phyloP scores from a whole-genome alignment of 2,329 filamentous ascomycete species.

The Cryphonectria naterciae region DNA sequence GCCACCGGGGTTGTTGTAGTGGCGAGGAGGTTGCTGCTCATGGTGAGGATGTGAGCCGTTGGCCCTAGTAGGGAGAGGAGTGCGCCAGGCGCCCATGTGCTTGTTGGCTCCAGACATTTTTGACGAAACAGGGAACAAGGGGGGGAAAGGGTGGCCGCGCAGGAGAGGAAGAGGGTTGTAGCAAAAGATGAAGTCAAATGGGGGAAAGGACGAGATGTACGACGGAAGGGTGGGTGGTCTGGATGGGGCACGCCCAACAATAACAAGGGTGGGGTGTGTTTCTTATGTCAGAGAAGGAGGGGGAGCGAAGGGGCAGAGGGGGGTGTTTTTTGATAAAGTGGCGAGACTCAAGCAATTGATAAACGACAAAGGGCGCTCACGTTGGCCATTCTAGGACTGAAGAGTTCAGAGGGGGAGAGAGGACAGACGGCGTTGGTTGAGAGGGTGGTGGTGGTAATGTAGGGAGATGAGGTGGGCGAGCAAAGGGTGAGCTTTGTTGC shows the following conservation, averaged over 20 bases:
- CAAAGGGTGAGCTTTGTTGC: not conserved
- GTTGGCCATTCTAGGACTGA: slow-evolving; percentile 30
- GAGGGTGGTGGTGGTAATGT: not conserved
- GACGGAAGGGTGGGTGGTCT: slow-evolving; percentile 10
- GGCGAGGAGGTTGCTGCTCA: slow-evolving; percentile 37
- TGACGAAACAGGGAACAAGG: slow-evolving; percentile 3
- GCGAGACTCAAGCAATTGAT: slow-evolving; percentile 24
- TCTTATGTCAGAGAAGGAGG: slow-evolving; percentile 1
- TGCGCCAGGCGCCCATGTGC: slow-evolving; percentile 28
- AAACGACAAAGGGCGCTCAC: slow-evolving; percentile 27
- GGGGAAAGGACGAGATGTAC: slow-evolving; percentile 2
- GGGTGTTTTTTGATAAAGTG: not conserved
- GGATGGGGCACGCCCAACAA: slow-evolving; percentile 15
- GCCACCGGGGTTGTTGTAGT: slow-evolving; percentile 54
- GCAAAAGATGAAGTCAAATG: slow-evolving; percentile 7
- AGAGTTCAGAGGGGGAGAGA: slow-evolving; percentile 6
- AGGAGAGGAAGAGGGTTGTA: slow-evolving; percentile 1
- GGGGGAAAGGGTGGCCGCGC: not conserved
- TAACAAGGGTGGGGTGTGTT: slow-evolving; percentile 7
- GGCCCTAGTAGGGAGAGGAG: slow-evolving; percentile 19
- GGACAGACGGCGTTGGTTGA: not conserved
- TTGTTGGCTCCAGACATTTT: slow-evolving; percentile 26
- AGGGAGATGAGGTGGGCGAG: not conserved
- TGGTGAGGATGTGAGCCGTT: slow-evolving; percentile 29
- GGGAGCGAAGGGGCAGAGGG: slow-evolving; percentile 1